These are phyloP conservation scores for Sphaerostilbella broomeana DNA, from an alignment of 2,329 filamentous ascomycete genomes.

Conservation along the genomic window DNA sequence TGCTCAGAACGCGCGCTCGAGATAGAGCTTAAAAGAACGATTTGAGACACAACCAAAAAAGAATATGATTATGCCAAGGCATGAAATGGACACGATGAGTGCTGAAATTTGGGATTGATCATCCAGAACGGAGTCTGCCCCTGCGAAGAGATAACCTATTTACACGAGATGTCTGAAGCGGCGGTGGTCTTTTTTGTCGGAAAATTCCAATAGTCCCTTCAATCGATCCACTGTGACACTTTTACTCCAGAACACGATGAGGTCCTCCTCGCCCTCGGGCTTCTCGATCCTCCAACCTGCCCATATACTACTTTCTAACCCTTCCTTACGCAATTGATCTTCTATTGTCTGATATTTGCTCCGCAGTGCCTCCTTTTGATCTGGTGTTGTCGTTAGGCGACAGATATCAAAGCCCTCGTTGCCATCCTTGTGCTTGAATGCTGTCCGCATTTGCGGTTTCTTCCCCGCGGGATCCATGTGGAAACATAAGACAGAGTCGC, in stretches of 20 bases:
- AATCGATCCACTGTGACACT: slow-evolving; percentile 28
- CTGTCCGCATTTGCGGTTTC: slow-evolving; percentile 18
- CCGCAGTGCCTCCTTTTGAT: slow-evolving; percentile 27
- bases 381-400: slow-evolving; percentile 26
- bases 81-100: no score
- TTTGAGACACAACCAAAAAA: slow-evolving; percentile 25
- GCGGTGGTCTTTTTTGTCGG: slow-evolving; percentile 18
- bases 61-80: no score
- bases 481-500: slow-evolving; percentile 30
- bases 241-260: slow-evolving; percentile 36
- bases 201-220: slow-evolving; percentile 20
- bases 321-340: slow-evolving; percentile 23
- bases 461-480: slow-evolving; percentile 33
- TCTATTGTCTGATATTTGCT: slow-evolving; percentile 29
- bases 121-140: no score
- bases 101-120: no score
- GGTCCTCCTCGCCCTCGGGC: slow-evolving; percentile 27
- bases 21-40: slow-evolving; percentile 32
- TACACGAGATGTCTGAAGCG: slow-evolving; percentile 22
- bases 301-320: slow-evolving; percentile 27
- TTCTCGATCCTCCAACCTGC: slow-evolving; percentile 39
- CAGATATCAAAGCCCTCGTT: slow-evolving; percentile 30
- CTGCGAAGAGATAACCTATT: no score
- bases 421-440: slow-evolving; percentile 19
- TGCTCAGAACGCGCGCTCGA: slow-evolving; percentile 33